Evolutionary conservation across 192 early-diverging fungal species (phyloP).

Genomic region (Backusella mclennaniae): DNA sequence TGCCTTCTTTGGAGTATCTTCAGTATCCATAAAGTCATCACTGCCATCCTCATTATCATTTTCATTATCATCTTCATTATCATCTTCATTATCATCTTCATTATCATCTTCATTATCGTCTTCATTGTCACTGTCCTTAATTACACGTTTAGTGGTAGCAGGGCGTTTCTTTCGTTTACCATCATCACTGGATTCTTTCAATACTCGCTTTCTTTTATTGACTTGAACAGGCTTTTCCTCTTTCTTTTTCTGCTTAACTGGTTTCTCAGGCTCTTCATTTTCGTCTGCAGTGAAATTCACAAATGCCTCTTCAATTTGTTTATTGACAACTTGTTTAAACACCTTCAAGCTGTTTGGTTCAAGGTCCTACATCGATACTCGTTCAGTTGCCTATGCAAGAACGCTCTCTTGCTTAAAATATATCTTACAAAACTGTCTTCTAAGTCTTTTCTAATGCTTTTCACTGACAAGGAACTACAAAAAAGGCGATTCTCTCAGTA

Average conservation of each 20-base stretch:
- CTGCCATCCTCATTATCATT: not conserved
- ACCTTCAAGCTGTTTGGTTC: not conserved
- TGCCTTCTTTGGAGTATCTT: not conserved
- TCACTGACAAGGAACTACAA: not conserved
- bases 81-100: not conserved
- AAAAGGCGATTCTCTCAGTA: not conserved
- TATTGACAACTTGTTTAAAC: not conserved
- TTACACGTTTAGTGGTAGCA: not conserved
- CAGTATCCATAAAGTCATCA: not conserved
- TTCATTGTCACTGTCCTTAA: not conserved
- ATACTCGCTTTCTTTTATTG: not conserved
- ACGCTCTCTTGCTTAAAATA: not conserved
- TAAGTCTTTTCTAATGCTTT: not conserved
- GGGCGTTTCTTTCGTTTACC: not conserved
- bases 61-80: not conserved
- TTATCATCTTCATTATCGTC: not conserved
- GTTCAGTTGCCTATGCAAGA: not conserved
- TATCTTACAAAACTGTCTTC: constrained; percentile 12
- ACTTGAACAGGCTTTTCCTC: not conserved
- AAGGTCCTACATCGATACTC: not conserved
- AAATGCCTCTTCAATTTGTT: not conserved
- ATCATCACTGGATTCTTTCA: not conserved
- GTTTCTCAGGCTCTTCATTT: not conserved
- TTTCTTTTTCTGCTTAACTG: not conserved
- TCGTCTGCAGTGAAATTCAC: not conserved